phyloP scores from a whole-genome alignment of 83 land plant species.

The Picea abies region DNA sequence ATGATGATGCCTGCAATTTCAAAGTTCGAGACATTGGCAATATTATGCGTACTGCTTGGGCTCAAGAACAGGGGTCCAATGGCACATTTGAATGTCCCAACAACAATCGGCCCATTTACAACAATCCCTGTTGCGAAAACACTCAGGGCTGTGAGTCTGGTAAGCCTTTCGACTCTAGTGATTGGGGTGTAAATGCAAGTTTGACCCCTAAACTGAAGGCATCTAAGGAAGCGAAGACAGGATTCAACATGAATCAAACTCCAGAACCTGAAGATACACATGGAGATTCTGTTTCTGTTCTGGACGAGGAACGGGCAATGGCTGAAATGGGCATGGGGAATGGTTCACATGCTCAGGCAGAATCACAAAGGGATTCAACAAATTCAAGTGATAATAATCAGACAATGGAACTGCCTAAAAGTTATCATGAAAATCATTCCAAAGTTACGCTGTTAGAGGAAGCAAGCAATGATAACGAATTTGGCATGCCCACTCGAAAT shows the following conservation, averaged over 20 bases:
- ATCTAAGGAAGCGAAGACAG: neutral
- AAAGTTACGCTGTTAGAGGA: slow-evolving; percentile 23
- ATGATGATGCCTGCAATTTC: neutral
- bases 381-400: slow-evolving; percentile 28
- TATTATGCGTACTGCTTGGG: neutral
- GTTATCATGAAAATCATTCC: slow-evolving; percentile 25
- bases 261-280: slow-evolving; percentile 19
- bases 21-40: slow-evolving; percentile 14
- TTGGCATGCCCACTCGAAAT: slow-evolving; percentile 17
- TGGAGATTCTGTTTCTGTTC: slow-evolving; percentile 32
- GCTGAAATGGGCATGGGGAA: slow-evolving; percentile 16
- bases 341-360: slow-evolving; percentile 10
- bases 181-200: neutral
- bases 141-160: slow-evolving; percentile 3
- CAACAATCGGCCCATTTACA: neutral
- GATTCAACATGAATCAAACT: neutral
- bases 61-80: neutral
- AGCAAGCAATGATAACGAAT: slow-evolving; percentile 29
- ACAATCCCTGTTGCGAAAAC: neutral
- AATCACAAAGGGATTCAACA: slow-evolving; percentile 33
- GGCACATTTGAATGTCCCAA: neutral
- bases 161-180: neutral
- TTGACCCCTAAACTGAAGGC: slow-evolving; percentile 2
- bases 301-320: slow-evolving; percentile 32
- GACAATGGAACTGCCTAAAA: slow-evolving; percentile 14